Percentiles rank a stretch among this genome's conserved stretches.
Conservation (phyloP, 768 basidiomycete genomes). For the Gloeophyllum trabeum region DNA sequence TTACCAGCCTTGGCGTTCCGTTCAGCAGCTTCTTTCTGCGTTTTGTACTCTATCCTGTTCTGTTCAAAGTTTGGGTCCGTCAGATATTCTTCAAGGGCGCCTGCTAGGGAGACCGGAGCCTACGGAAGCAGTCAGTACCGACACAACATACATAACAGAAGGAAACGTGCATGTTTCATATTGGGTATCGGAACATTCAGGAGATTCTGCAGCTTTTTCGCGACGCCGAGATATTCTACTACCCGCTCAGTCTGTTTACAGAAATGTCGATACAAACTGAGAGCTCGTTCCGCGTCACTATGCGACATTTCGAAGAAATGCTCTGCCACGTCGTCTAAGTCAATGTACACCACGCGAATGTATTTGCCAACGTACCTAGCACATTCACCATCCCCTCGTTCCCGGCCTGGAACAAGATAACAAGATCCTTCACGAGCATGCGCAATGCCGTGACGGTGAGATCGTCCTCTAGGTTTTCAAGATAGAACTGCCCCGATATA, state of each 20-base stretch:
- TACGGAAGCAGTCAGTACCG: constrained; percentile 16
- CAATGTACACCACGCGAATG: too few relatives aligned
- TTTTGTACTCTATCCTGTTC: constrained; percentile 86
- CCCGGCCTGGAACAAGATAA: constrained; percentile 90
- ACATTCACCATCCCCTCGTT: constrained; percentile 91
- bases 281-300: constrained; percentile 77
- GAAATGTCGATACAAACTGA: constrained; percentile 86
- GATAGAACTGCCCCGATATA: constrained; percentile 90
- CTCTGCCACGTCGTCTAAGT: too few relatives aligned
- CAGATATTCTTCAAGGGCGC: constrained; percentile 89
- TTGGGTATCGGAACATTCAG: constrained; percentile 92
- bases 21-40: constrained; percentile 62
- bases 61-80: constrained; percentile 96
- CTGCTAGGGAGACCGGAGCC: constrained; percentile 93
- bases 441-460: constrained; percentile 79
- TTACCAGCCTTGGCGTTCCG: constrained; percentile 16
- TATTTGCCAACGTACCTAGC: constrained; percentile 56
- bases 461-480: constrained; percentile 89
- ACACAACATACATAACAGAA: background rate
- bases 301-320: constrained; percentile 99
- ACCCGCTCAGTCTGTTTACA: constrained; percentile 89
- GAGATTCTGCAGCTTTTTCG: constrained; percentile 86
- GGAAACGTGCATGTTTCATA: constrained; percentile 65
- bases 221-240: constrained; percentile 86
- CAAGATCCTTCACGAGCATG: constrained; percentile 92